Evolutionary conservation across 1,284 basidiomycete species (phyloP).

Genomic region (Boletus mariae): DNA sequence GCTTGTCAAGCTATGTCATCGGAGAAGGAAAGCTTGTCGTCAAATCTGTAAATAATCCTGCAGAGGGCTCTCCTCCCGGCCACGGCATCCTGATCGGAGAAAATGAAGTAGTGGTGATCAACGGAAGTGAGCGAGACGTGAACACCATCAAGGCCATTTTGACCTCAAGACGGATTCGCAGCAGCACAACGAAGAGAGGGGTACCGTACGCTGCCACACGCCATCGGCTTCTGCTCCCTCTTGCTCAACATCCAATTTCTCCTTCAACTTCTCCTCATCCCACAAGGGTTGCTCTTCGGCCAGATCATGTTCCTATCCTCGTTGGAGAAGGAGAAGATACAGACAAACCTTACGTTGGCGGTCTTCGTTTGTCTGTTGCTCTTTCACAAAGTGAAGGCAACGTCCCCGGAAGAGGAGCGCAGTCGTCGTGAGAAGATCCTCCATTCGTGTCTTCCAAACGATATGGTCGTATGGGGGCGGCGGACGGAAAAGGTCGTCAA

Average conservation of each 20-base stretch:
- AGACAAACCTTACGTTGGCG: conserved; percentile 14
- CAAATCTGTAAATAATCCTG: background rate
- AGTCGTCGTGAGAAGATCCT: background rate
- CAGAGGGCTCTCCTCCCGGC: conserved; percentile 17
- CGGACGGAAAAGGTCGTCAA: conserved; percentile 18
- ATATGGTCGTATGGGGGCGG: background rate
- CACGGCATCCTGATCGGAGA: conserved; percentile 17
- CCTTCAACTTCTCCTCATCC: conserved; percentile 28
- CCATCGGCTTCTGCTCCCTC: conserved; percentile 22
- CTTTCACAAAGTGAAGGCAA: background rate
- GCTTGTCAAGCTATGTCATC: conserved; percentile 18
- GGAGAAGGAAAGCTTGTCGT: conserved; percentile 19
- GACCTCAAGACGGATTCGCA: conserved; percentile 2
- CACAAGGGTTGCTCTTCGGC: conserved; percentile 26
- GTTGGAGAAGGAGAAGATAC: conserved; percentile 26
- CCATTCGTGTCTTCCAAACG: background rate
- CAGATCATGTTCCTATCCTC: conserved; percentile 31
- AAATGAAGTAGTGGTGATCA: conserved; percentile 20
- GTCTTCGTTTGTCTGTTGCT: conserved; percentile 3
- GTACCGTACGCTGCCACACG: conserved; percentile 2
- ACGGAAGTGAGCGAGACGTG: conserved; percentile 28
- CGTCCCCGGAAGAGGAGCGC: background rate
- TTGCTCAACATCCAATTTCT: conserved; percentile 26
- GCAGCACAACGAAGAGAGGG: background rate
- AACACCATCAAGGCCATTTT: conserved; percentile 29